Base-by-base conservation (phyloP, 2,329 filamentous ascomycete species). In the Botrytis fragariae region DNA sequence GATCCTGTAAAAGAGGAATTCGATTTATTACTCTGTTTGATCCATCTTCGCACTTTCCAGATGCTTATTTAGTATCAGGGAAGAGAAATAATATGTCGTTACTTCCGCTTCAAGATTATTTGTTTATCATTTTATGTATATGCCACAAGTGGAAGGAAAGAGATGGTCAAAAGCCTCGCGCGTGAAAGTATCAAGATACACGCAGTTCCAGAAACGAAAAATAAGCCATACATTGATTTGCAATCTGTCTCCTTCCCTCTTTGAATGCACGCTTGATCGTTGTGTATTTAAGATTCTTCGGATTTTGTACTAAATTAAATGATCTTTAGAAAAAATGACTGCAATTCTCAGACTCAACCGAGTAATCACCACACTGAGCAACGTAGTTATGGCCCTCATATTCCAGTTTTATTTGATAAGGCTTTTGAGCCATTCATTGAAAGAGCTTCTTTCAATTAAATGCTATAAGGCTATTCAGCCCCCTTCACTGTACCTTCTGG, bases 311-410 rank as follows among this genome's bases (percentile, higher is more conserved):
- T 61, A 22, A n/a, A 14, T 16, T 25, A 12, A 3, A n/a, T 18
- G 5, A 54, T 29, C 35, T 25, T 35, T 61, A 14, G n/a, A n/a
- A 12, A 25, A 39, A 14, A 37, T 16, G 10, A 16, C 25, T n/a
- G 8, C 2, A 54, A 3, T 3, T 16, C 25, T 54, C 14, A 54
- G 12, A n/a, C 25, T 2, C n/a, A n/a, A 18, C 5, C 12, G 37
- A 61, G 35, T n/a, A 61, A 25, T 25, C 6, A 14, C 25, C 32
- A 25, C 22, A 7, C 8, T 22, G 9, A n/a, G 35, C 12, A 25
- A 12, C 25, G 4, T 37, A 4, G 3, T 16, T 6, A 39, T 8
- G 9, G 14, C 25, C 12, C 25, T 0, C 6, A 6, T 1, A 54
- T 29, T 3, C 12, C 6, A 54, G 2, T n/a, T 18, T 18, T 2